Conservation (phyloP, 345 rosid genomes). For the Firmiana major region DNA sequence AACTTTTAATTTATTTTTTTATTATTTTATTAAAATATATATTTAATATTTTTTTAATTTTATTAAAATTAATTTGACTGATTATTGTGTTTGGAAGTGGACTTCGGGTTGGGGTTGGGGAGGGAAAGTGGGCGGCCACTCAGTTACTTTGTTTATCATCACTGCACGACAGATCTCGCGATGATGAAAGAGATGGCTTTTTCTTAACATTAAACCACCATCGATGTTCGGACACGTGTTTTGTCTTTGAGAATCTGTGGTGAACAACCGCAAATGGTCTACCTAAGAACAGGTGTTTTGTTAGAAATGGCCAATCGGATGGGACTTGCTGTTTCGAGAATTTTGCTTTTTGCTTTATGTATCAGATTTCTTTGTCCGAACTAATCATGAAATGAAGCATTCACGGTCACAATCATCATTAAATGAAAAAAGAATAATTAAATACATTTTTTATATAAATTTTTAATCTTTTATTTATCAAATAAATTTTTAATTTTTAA, state of each 20-base stretch:
- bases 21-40: too few species aligned
- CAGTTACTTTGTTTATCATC: not conserved
- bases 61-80: too few species aligned
- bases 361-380: not conserved
- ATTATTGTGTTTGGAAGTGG: not conserved
- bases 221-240: not conserved
- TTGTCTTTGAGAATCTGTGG: not conserved
- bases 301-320: not conserved
- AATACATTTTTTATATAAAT: too few species aligned
- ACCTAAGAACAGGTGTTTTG: not conserved
- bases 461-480: too few species aligned
- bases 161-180: not conserved
- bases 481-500: too few species aligned
- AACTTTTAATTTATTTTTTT: too few species aligned
- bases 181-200: not conserved
- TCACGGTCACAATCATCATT: not conserved
- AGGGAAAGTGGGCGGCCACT: slow-evolving; percentile 1
- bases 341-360: not conserved
- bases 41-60: too few species aligned
- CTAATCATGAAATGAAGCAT: not conserved
- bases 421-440: too few species aligned
- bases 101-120: too few species aligned
- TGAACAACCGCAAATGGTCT: not conserved
- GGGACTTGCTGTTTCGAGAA: not conserved
- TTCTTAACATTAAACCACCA: not conserved